phyloP scores from a whole-genome alignment of 2,329 filamentous ascomycete species.

The Xylariaceae sp. region DNA sequence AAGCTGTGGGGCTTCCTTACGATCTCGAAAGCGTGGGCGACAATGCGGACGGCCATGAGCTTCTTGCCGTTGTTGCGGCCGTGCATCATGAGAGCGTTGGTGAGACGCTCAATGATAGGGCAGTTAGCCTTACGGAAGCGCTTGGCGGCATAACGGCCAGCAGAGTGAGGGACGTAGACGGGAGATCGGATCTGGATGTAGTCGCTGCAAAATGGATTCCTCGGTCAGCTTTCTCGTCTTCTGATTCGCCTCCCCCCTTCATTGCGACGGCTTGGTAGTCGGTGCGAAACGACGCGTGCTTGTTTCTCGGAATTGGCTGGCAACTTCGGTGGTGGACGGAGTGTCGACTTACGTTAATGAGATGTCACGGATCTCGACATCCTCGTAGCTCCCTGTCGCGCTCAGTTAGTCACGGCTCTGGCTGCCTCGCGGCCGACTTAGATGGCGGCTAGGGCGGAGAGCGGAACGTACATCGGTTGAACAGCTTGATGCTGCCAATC shows the following conservation, averaged over 20 bases:
- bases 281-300: conserved; percentile 8
- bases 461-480: conserved; percentile 51
- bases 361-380: conserved; percentile 99
- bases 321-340: conserved; percentile 25
- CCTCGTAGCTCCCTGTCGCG: conserved; percentile 65
- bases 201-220: conserved; percentile 58
- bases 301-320: conserved; percentile 8
- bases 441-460: conserved; percentile 20
- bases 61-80: conserved; percentile 99
- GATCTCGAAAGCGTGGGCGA: conserved; percentile 98
- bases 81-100: conserved; percentile 99
- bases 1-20: conserved; percentile 54
- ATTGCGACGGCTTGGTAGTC: conserved; percentile 15
- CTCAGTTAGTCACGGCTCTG: conserved; percentile 11
- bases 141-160: conserved; percentile 98
- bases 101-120: conserved; percentile 99
- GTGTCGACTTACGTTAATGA: conserved; percentile 83
- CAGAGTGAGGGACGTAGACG: conserved; percentile 98
- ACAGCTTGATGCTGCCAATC: conserved; percentile 75
- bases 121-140: conserved; percentile 99
- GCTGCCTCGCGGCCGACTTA: conserved; percentile 4
- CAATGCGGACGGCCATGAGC: conserved; percentile 99
- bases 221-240: conserved; percentile 32
- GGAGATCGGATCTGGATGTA: conserved; percentile 99
- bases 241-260: conserved; percentile 11